Base-by-base conservation (phyloP, 257 asterid genomes). In the Capsicum chinense region DNA sequence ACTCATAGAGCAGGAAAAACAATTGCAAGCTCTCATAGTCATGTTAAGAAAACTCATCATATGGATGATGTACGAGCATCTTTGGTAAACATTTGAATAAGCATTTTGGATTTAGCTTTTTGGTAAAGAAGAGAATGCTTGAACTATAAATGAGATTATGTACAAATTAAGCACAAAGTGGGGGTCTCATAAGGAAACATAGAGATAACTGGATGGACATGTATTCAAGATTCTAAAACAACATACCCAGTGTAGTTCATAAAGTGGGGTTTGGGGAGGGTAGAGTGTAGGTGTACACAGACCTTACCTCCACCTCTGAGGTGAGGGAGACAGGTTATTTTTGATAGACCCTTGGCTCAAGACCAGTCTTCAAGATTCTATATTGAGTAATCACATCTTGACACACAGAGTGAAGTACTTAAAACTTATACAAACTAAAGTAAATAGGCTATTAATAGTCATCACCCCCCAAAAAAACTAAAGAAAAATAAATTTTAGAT, bases 331-430 rank as follows among this genome's bases (percentile, higher is more conserved):
- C 33, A 26, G 33, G 33, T 26, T 26, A 26, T 26, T 26, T 26
- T 1, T 1, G 33, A 26, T 26, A 26, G 33, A 26, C 2, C 33
- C 33, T 26, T 26, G 33, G 33, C 1, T 26, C 33, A 26, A 26
- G 33, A 26, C 33, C 33, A 26, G 33, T 26, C 33, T 26, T 26
- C 2, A 26, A 21, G 52, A 26, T 3, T 74, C 81, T 74, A 16
- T 13, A 76, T 52, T 8, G 12, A 52, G 44, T 48, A 73, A 73
- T 76, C 62, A 76, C 81, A 50, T 76, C 21, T 76, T 76, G 13
- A 50, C 52, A 26, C 33, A 50, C 63, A 0, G 1, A 13, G 63
- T 52, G 81, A 52, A 52, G 9, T 3, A 52, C 8, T 1, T 14
- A n/a, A 73, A 74, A 74, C 44, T 48, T 50, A 60, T 60, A 48